A percentile compares a stretch with the other conserved stretches of the same genome.
Conservation (phyloP, 495 filamentous ascomycete species). For the Podospora didyma region DNA sequence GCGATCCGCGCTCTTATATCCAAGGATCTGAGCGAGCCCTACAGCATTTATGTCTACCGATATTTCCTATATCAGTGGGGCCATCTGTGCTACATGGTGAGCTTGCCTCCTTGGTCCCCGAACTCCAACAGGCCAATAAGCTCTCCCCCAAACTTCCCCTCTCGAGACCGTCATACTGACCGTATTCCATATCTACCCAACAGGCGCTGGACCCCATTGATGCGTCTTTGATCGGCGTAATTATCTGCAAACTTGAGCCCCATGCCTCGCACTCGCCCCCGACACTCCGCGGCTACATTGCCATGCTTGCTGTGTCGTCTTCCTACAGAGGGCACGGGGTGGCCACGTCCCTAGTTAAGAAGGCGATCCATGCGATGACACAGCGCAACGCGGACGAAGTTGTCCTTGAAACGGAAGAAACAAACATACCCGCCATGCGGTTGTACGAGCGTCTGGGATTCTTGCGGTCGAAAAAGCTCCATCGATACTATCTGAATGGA, state of each 20-base stretch:
- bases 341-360: constrained; percentile 80
- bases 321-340: constrained; percentile 81
- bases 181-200: not conserved
- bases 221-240: constrained; percentile 67
- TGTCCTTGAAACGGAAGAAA: constrained; percentile 94
- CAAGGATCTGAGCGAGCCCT: constrained; percentile 95
- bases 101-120: not conserved
- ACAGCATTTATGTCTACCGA: constrained; percentile 98
- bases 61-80: constrained; percentile 99
- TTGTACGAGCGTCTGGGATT: constrained; percentile 95
- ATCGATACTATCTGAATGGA: constrained; percentile 95
- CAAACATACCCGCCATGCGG: constrained; percentile 85
- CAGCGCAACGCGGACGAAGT: constrained; percentile 85
- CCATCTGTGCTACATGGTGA: constrained; percentile 87
- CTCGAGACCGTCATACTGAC: constrained; percentile 5
- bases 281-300: constrained; percentile 90
- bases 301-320: constrained; percentile 88
- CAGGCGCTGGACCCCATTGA: constrained; percentile 62
- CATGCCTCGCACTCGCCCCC: constrained; percentile 68
- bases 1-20: constrained; percentile 91
- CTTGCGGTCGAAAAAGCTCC: constrained; percentile 84
- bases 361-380: constrained; percentile 91
- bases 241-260: constrained; percentile 93
- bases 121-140: too few relatives aligned
- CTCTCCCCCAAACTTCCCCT: too few relatives aligned